Conservation (phyloP, 73 alveolate species). For the Uronychia binucleata region DNA sequence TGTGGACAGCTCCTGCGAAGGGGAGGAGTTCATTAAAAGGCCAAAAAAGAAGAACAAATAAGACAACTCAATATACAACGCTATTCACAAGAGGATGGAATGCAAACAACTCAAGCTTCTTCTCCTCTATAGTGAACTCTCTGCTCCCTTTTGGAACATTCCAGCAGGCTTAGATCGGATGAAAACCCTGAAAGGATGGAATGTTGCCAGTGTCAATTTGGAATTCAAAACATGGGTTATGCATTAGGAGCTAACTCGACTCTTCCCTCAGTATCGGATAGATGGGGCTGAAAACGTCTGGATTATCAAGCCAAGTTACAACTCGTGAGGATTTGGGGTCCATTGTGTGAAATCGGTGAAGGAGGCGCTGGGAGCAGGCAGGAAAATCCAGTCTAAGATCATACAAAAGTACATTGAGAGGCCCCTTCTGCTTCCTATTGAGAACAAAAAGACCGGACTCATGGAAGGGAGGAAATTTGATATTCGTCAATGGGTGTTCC, state of each 20-base stretch:
- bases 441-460: slow-evolving; percentile 1
- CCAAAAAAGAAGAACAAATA: background rate
- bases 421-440: slow-evolving; percentile 52
- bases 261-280: slow-evolving; percentile 19
- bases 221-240: slow-evolving; percentile 17
- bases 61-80: background rate
- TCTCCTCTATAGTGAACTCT: background rate
- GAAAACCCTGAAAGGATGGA: background rate
- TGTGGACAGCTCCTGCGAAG: slow-evolving; percentile 6
- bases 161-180: background rate
- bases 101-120: background rate
- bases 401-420: slow-evolving; percentile 80
- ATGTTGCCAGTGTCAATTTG: slow-evolving; percentile 21
- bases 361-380: slow-evolving; percentile 60
- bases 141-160: slow-evolving; percentile 8
- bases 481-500: slow-evolving; percentile 78
- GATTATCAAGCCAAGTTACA: slow-evolving; percentile 84
- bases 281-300: slow-evolving; percentile 78
- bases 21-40: background rate
- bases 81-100: background rate
- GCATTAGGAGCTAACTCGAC: slow-evolving; percentile 7
- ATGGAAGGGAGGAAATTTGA: slow-evolving; percentile 57
- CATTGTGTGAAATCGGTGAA: slow-evolving; percentile 56
- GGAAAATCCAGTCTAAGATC: slow-evolving; percentile 69
- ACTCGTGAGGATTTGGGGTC: slow-evolving; percentile 84